Percentiles rank a stretch among this genome's conserved stretches.
Evolutionary conservation across 1,284 basidiomycete genomes (phyloP).

Genomic region (Ganoderma boninense): DNA sequence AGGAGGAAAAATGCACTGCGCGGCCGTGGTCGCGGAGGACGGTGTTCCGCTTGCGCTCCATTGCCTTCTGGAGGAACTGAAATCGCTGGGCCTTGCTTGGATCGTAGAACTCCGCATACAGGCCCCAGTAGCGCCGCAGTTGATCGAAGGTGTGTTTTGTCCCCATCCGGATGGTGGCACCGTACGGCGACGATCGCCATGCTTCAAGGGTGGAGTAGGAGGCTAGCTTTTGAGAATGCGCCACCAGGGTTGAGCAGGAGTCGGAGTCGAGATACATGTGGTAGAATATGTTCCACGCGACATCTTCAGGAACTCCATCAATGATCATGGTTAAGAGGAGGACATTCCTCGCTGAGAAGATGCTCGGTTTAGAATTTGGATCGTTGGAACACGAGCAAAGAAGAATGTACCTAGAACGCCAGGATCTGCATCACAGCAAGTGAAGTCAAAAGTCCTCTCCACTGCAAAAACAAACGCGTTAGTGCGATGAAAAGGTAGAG

Average conservation of each 20-base stretch:
- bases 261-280: conserved; percentile 57
- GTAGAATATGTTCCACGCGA: conserved; percentile 67
- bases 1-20: not conserved
- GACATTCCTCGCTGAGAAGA: conserved; percentile 49
- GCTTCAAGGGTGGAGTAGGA: conserved; percentile 45
- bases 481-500: conserved; percentile 7
- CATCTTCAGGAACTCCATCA: conserved; percentile 35
- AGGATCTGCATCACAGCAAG: conserved; percentile 66
- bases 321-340: conserved; percentile 47
- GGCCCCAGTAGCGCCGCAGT: conserved; percentile 52
- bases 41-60: not conserved
- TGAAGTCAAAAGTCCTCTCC: conserved; percentile 57
- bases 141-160: conserved; percentile 50
- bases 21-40: not conserved
- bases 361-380: not conserved
- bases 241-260: conserved; percentile 48
- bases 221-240: conserved; percentile 55
- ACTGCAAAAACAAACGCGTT: conserved; percentile 34
- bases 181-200: conserved; percentile 56
- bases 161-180: conserved; percentile 46
- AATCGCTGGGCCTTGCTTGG: conserved; percentile 20
- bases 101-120: conserved; percentile 24
- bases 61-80: conserved; percentile 32
- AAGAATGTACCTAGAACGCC: conserved; percentile 59
- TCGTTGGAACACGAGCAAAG: not conserved